These are phyloP conservation scores for Neurospora africana DNA, from an alignment of 495 filamentous ascomycete genomes.

Conservation along the genomic window DNA sequence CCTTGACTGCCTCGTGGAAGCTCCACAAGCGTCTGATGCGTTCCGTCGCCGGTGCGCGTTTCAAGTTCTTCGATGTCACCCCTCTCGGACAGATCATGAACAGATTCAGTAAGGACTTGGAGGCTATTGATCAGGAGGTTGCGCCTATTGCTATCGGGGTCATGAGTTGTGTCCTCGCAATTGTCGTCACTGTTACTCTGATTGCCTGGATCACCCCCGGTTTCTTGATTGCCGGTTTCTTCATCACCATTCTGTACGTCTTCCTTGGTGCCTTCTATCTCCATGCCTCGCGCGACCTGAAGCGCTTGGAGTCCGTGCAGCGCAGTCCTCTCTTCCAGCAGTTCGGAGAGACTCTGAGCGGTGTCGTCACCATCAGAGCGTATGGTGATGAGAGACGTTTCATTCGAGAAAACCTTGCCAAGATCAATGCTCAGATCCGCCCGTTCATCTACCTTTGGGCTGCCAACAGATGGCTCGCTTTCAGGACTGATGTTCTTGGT, in stretches of 20 bases:
- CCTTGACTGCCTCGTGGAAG: slow-evolving; percentile 74
- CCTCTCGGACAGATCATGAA: slow-evolving; percentile 97
- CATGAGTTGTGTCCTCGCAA: slow-evolving; percentile 45
- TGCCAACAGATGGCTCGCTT: slow-evolving; percentile 92
- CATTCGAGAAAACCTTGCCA: slow-evolving; percentile 79
- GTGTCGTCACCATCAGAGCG: slow-evolving; percentile 94
- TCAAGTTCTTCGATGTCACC: slow-evolving; percentile 96
- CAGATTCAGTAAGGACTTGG: slow-evolving; percentile 93
- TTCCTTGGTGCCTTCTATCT: slow-evolving; percentile 82
- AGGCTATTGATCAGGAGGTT: slow-evolving; percentile 92
- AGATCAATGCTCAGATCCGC: slow-evolving; percentile 82
- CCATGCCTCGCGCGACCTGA: slow-evolving; percentile 82
- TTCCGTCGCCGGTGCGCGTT: slow-evolving; percentile 75
- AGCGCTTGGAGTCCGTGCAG: slow-evolving; percentile 89
- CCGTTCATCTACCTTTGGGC: slow-evolving; percentile 97
- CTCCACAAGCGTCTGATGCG: slow-evolving; percentile 74
- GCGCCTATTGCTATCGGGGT: slow-evolving; percentile 71
- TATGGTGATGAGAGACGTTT: slow-evolving; percentile 93
- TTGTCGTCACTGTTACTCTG: slow-evolving; percentile 82
- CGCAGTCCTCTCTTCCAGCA: slow-evolving; percentile 95
- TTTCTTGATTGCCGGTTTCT: slow-evolving; percentile 77
- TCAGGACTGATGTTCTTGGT: slow-evolving; percentile 83
- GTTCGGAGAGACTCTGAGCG: slow-evolving; percentile 91
- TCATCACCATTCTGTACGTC: slow-evolving; percentile 76
- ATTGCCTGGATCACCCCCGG: slow-evolving; percentile 87